Conservation (phyloP, 176 grass and related monocot genomes). For the Carex pumila region DNA sequence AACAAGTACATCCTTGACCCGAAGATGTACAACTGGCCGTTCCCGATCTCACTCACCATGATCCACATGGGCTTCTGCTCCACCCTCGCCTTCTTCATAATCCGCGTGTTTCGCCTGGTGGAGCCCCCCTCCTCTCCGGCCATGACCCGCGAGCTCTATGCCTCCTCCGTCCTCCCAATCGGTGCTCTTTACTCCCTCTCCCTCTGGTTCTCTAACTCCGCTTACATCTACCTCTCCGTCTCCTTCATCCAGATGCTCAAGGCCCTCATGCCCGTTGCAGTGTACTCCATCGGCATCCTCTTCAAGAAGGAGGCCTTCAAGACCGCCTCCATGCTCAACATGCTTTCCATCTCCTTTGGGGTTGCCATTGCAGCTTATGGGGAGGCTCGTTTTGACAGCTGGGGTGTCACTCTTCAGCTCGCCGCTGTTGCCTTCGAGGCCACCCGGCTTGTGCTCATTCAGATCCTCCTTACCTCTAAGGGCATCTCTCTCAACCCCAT, state of each 20-base stretch:
- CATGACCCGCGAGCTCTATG: constrained; percentile 70
- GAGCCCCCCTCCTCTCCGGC: constrained; percentile 50
- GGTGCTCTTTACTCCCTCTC: constrained; percentile 88
- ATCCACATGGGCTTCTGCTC: constrained; percentile 97
- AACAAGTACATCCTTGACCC: constrained; percentile 99
- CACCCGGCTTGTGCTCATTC: constrained; percentile 83
- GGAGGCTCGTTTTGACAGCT: constrained; percentile 56
- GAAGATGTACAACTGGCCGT: constrained; percentile 96
- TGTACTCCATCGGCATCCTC: constrained; percentile 81
- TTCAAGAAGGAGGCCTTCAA: constrained; percentile 77
- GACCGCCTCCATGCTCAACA: constrained; percentile 72
- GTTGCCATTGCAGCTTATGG: constrained; percentile 84
- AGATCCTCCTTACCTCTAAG: constrained; percentile 98
- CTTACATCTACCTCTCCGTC: constrained; percentile 98
- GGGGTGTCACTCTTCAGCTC: constrained; percentile 74
- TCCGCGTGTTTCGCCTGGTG: constrained; percentile 71
- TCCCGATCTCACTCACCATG: constrained; percentile 97
- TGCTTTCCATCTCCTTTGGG: constrained; percentile 94
- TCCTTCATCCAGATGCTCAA: constrained; percentile 99
- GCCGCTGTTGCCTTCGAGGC: constrained; percentile 81
- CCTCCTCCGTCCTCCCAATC: constrained; percentile 70
- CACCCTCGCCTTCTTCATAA: constrained; percentile 59
- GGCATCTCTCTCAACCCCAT: constrained; percentile 96
- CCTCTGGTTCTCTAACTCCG: constrained; percentile 98
- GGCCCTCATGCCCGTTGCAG: constrained; percentile 95